Conservation (phyloP, 345 rosid species). For the Kandelia obovata region DNA sequence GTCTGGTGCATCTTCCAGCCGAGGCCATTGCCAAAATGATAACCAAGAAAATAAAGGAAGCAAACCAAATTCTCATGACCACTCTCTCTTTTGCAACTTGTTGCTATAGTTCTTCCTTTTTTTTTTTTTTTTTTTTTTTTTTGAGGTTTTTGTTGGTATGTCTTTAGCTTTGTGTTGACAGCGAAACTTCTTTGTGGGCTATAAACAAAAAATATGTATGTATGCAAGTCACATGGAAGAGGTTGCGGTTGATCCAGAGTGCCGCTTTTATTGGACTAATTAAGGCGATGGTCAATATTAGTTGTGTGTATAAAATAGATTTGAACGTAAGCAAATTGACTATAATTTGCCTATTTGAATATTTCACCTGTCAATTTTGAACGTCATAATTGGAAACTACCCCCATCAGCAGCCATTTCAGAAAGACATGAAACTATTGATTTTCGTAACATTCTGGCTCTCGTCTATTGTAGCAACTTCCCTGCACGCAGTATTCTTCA, state of each 20-base stretch:
- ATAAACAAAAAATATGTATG: neutral
- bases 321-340: neutral
- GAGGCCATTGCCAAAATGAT: slow-evolving; percentile 7
- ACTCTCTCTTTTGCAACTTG: neutral
- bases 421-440: neutral
- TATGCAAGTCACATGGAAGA: neutral
- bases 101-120: neutral
- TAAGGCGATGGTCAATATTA: neutral
- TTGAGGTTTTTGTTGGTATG: neutral
- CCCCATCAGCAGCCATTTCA: neutral
- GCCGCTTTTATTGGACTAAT: slow-evolving; percentile 17
- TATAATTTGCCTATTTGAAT: neutral
- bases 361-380: neutral
- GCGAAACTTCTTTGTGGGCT: too few relatives aligned
- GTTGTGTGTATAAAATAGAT: neutral
- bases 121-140: neutral
- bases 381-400: neutral
- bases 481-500: neutral
- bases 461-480: neutral
- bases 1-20: neutral
- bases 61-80: neutral
- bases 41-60: neutral
- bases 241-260: slow-evolving; percentile 18
- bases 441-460: neutral
- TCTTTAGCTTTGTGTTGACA: neutral